Conservation (phyloP, 768 basidiomycete species). For the Rhizopogon vulgaris region DNA sequence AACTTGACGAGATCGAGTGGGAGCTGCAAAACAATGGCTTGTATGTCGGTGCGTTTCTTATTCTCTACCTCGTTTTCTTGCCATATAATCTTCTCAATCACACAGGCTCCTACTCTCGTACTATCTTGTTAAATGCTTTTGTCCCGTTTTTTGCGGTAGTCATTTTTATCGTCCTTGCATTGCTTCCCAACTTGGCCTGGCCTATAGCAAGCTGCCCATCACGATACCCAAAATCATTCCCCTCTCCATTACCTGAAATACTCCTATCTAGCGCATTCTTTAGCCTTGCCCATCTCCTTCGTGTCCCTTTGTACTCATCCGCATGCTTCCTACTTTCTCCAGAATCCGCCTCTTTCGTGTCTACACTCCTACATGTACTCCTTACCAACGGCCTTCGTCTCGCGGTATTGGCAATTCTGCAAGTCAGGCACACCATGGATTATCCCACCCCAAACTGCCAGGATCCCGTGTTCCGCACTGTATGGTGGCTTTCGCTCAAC, state of each 20-base stretch:
- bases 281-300: slow-evolving; percentile 22
- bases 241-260: slow-evolving; percentile 61
- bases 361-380: slow-evolving; percentile 41
- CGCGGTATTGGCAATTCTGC: slow-evolving; percentile 46
- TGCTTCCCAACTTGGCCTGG: slow-evolving; percentile 46
- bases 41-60: slow-evolving; percentile 36
- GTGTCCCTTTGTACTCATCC: slow-evolving; percentile 27
- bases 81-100: not conserved
- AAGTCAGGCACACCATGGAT: slow-evolving; percentile 39
- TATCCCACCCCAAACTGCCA: slow-evolving; percentile 44
- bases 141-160: slow-evolving; percentile 51
- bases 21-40: slow-evolving; percentile 43
- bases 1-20: slow-evolving; percentile 40
- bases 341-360: slow-evolving; percentile 27
- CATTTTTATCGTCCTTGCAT: slow-evolving; percentile 43
- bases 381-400: slow-evolving; percentile 51
- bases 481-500: slow-evolving; percentile 76
- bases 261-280: slow-evolving; percentile 55
- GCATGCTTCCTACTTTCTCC: slow-evolving; percentile 26
- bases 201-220: slow-evolving; percentile 28
- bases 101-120: slow-evolving; percentile 56
- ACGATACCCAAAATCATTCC: slow-evolving; percentile 44
- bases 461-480: slow-evolving; percentile 52
- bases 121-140: slow-evolving; percentile 51
- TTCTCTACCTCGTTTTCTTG: not conserved